A percentile compares a stretch with the other conserved stretches of the same genome.
phyloP scores from a whole-genome alignment of 805 yeast genomes.

The Middelhovenomyces tepae region DNA sequence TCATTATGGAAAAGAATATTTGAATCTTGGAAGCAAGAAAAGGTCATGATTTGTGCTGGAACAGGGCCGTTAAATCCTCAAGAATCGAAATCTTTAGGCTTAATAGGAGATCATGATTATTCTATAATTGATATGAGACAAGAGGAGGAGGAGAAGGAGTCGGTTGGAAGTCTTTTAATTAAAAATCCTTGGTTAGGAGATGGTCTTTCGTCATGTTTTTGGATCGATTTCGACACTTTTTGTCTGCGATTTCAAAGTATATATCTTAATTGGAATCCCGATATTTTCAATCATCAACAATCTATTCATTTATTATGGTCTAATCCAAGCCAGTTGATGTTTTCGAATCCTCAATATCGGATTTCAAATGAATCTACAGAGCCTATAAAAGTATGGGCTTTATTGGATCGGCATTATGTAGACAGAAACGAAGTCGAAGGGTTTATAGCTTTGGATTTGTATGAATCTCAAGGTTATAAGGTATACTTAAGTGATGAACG shows the following conservation, averaged over 20 bases:
- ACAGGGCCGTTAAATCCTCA: slow-evolving; percentile 39
- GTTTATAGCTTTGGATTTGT: slow-evolving; percentile 15
- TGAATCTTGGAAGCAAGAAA: slow-evolving; percentile 26
- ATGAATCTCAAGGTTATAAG: slow-evolving; percentile 5
- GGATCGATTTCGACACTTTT: slow-evolving; percentile 26
- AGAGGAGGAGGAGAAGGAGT: slow-evolving; percentile 11
- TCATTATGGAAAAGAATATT: slow-evolving; percentile 30
- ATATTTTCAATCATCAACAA: slow-evolving; percentile 19
- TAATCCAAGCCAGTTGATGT: slow-evolving; percentile 15
- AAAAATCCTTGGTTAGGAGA: slow-evolving; percentile 40
- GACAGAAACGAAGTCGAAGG: slow-evolving; percentile 8
- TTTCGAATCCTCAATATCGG: slow-evolving; percentile 37
- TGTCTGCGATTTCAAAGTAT: slow-evolving; percentile 37
- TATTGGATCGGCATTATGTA: slow-evolving; percentile 40
- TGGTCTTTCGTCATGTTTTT: slow-evolving; percentile 11
- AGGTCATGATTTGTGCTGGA: slow-evolving; percentile 55
- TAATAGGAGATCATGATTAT: slow-evolving; percentile 64
- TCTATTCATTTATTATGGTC: slow-evolving; percentile 20
- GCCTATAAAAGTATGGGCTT: slow-evolving; percentile 34
- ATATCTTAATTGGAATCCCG: slow-evolving; percentile 61
- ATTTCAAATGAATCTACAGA: slow-evolving; percentile 26
- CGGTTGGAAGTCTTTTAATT: slow-evolving; percentile 20
- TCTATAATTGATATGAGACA: slow-evolving; percentile 38
- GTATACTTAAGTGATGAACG: slow-evolving; percentile 11
- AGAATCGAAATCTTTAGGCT: slow-evolving; percentile 28